phyloP scores from a whole-genome alignment of 345 rosid genomes.

The Cardamine resedifolia region DNA sequence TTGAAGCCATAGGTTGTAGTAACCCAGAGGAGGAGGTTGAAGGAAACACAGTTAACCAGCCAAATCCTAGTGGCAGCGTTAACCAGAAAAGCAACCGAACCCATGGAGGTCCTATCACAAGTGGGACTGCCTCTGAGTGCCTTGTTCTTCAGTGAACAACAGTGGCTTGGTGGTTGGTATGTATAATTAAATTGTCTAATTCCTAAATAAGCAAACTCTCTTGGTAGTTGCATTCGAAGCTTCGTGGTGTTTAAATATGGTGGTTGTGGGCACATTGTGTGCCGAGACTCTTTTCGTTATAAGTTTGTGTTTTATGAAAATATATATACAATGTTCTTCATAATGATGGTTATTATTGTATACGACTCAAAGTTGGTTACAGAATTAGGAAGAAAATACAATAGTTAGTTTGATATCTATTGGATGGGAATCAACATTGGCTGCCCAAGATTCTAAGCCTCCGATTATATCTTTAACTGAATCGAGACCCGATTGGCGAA shows the following conservation, averaged over 20 bases:
- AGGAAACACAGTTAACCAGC: constrained; percentile 32
- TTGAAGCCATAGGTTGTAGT: constrained; percentile 56
- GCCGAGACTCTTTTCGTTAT: neutral
- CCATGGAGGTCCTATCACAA: constrained; percentile 41
- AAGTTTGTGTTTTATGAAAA: constrained; percentile 2
- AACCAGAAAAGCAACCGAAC: constrained; percentile 39
- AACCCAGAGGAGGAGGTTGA: constrained; percentile 23
- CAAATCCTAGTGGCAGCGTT: constrained; percentile 27
- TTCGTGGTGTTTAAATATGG: constrained; percentile 12
- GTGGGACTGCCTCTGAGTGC: constrained; percentile 65
- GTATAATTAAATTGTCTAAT: constrained; percentile 19
- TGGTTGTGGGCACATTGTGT: constrained; percentile 6
- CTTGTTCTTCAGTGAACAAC: constrained; percentile 61
- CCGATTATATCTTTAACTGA: too few species aligned
- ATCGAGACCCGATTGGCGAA: too few species aligned
- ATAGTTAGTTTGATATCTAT: neutral
- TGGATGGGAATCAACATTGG: neutral
- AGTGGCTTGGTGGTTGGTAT: constrained; percentile 3
- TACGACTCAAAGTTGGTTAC: neutral
- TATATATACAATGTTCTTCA: neutral
- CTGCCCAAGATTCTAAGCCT: neutral
- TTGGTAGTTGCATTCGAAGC: constrained; percentile 34
- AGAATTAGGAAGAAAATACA: neutral
- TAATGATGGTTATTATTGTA: neutral
- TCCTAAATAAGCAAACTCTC: constrained; percentile 40